Conservation (phyloP, 257 asterid genomes). For the Gentiana macrophylla region DNA sequence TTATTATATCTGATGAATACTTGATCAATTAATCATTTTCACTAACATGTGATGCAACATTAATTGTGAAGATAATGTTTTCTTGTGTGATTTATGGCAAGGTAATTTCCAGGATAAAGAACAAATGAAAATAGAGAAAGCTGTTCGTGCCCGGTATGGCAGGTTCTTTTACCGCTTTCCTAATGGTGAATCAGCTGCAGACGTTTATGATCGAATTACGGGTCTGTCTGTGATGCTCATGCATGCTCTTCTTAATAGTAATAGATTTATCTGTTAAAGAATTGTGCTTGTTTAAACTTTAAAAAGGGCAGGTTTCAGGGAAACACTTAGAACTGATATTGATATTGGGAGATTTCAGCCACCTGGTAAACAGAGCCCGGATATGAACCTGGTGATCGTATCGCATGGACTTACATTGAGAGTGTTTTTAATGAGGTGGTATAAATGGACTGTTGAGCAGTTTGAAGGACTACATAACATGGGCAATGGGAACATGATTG, state of each 20-base stretch:
- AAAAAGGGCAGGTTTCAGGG: slow-evolving; percentile 50
- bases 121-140: slow-evolving; percentile 61
- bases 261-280: neutral
- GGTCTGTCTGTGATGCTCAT: slow-evolving; percentile 19
- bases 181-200: slow-evolving; percentile 83
- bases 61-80: too few relatives aligned
- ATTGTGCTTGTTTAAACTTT: neutral
- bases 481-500: slow-evolving; percentile 41
- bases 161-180: slow-evolving; percentile 71
- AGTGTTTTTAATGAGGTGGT: slow-evolving; percentile 73
- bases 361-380: slow-evolving; percentile 64
- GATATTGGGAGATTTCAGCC: slow-evolving; percentile 82
- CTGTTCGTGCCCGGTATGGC: slow-evolving; percentile 48
- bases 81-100: slow-evolving; percentile 6
- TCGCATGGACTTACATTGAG: slow-evolving; percentile 55
- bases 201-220: slow-evolving; percentile 76
- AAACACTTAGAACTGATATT: slow-evolving; percentile 59
- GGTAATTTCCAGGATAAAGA: slow-evolving; percentile 71
- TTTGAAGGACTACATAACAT: slow-evolving; percentile 65
- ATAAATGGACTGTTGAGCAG: slow-evolving; percentile 71
- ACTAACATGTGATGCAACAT: too few relatives aligned
- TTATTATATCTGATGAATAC: neutral
- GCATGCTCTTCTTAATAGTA: neutral
- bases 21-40: neutral
- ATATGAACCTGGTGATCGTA: slow-evolving; percentile 62